Base-by-base conservation (phyloP, 768 basidiomycete species). In the Lentinula boryana region DNA sequence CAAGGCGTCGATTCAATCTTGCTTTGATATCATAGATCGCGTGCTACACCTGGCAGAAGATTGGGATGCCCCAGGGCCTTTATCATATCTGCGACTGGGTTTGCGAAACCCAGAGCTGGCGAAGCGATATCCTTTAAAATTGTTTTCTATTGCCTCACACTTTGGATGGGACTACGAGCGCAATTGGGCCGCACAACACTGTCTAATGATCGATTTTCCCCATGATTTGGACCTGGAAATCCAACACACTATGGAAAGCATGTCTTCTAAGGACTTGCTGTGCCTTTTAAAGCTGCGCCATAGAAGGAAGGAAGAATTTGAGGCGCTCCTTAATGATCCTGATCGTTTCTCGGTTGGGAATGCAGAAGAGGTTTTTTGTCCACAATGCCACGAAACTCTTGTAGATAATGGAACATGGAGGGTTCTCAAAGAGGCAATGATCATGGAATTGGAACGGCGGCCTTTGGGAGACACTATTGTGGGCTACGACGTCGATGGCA, bases 21-120 rank as follows among this genome's bases (percentile, higher is more conserved):
- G 86, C 16, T 81, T 80, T 63, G 82, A 84, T 63, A 70, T 71
- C 13, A 70, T 86, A 41, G 84, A 85, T 57, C 73, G 77, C 8
- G 75, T 90, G 5, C 70, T 89, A 32, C 76, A 73, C 44, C 77
- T 85, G 0, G 85, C 87, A 2, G 86, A 89, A 65, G 88, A 86
- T 67, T 90, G 88, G 79, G 86, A 87, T 52, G 84, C 85, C 68
- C 83, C 81, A 0, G 86, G 86, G 0, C 83, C 85, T 3, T 72
- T 78, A 41, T 79, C 84, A 10, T 76, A 77, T 64, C 77, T 89
- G 60, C 83, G 85, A 56, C 76, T 80, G 21, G 77, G 80, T 1
- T 70, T 84, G 38, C 76, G 73, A 57, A 76, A 81, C 1, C 80
- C 78, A 12, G 70, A 72, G 1, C 78, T 86, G 63, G 76, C 81